These are phyloP conservation scores for Fusarium zealandicum DNA, from an alignment of 2,329 filamentous ascomycete species.

Conservation along the genomic window DNA sequence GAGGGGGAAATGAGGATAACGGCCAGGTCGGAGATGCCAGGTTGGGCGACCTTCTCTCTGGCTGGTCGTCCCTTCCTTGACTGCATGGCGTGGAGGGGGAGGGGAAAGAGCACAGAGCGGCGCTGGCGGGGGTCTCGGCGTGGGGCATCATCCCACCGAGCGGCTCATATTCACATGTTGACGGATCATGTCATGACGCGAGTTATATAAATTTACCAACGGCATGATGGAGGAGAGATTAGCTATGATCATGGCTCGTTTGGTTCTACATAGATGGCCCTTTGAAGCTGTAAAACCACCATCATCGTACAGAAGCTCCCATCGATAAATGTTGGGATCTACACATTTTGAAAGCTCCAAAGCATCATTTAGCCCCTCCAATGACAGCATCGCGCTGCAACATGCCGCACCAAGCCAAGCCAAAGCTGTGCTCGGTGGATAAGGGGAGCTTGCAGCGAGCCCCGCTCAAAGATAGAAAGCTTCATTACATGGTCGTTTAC, in stretches of 20 bases:
- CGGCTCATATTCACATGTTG: slow-evolving; percentile 22
- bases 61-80: slow-evolving; percentile 19
- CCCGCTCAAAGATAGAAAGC: slow-evolving; percentile 5
- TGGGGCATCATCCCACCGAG: slow-evolving; percentile 39
- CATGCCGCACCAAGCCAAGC: slow-evolving; percentile 20
- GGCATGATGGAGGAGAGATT: not conserved
- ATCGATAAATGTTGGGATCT: not conserved
- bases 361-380: slow-evolving; percentile 30
- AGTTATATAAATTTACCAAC: not conserved
- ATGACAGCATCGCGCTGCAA: slow-evolving; percentile 27
- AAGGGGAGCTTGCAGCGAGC: not conserved
- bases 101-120: slow-evolving; percentile 18
- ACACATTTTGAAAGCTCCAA: slow-evolving; percentile 2
- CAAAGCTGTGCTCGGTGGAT: slow-evolving; percentile 10
- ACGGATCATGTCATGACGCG: slow-evolving; percentile 26
- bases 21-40: slow-evolving; percentile 10
- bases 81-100: slow-evolving; percentile 28
- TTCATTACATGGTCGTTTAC: slow-evolving; percentile 20
- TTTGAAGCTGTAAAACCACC: not conserved
- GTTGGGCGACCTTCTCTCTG: slow-evolving; percentile 8
- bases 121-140: slow-evolving; percentile 22
- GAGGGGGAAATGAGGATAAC: slow-evolving; percentile 30
- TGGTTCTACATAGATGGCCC: not conserved
- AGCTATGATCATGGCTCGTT: not conserved
- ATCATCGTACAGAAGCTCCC: not conserved